phyloP scores from a whole-genome alignment of 257 asterid genomes.

The Verbascum thapsus region DNA sequence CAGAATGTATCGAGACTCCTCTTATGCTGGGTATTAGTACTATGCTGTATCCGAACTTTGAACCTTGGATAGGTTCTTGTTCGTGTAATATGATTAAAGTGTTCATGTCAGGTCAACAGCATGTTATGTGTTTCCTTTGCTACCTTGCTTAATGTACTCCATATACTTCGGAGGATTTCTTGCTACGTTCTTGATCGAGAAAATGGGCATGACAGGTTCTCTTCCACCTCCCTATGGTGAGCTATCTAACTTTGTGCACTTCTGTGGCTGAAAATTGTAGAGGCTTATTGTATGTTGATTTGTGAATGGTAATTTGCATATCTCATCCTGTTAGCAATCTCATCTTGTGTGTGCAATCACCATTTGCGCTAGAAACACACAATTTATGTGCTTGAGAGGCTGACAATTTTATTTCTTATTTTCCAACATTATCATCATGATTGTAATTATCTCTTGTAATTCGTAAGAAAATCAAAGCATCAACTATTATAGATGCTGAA shows the following conservation, averaged over 20 bases:
- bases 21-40: constrained; percentile 3
- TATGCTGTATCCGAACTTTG: constrained; percentile 14
- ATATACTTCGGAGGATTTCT: constrained; percentile 94
- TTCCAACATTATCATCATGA: constrained; percentile 23
- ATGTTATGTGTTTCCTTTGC: constrained; percentile 69
- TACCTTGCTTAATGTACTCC: constrained; percentile 76
- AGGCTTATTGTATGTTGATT: constrained; percentile 22
- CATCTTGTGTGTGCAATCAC: background rate
- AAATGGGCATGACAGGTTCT: constrained; percentile 96
- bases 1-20: background rate
- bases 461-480: constrained; percentile 12
- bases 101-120: constrained; percentile 73
- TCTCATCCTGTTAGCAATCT: background rate
- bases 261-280: constrained; percentile 18
- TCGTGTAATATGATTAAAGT: constrained; percentile 34
- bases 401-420: background rate
- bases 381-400: constrained; percentile 15
- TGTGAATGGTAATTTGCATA: background rate
- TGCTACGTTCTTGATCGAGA: constrained; percentile 79
- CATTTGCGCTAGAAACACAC: background rate
- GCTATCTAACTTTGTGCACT: constrained; percentile 34
- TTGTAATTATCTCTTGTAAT: constrained; percentile 5
- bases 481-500: background rate
- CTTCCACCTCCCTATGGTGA: constrained; percentile 92
- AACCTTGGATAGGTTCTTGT: constrained; percentile 12